Evolutionary conservation across 1,284 basidiomycete genomes (phyloP).

Genomic region (Ustilago nuda): DNA sequence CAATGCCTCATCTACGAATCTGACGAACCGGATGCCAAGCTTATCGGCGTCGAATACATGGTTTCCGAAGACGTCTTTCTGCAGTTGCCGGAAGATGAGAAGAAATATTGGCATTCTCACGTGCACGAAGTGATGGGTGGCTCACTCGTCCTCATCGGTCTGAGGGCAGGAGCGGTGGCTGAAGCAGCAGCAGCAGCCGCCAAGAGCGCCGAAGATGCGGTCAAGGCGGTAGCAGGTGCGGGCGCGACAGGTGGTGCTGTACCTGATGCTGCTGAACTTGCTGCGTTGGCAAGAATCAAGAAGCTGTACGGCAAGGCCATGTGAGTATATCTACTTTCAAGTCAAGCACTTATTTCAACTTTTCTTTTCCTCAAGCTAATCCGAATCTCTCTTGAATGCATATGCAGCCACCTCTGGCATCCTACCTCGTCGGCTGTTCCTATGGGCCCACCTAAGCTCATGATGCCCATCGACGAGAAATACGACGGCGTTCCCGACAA

Average conservation of each 20-base stretch:
- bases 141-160: conserved; percentile 69
- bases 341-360: background rate
- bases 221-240: conserved; percentile 3
- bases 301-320: conserved; percentile 43
- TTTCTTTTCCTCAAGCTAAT: background rate
- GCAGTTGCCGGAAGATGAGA: conserved; percentile 72
- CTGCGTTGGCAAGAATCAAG: conserved; percentile 21
- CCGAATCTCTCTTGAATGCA: background rate
- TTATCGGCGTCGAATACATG: conserved; percentile 75
- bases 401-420: conserved; percentile 28
- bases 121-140: conserved; percentile 73
- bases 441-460: conserved; percentile 41
- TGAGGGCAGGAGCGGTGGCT: conserved; percentile 16
- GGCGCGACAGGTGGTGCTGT: conserved; percentile 33
- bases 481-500: conserved; percentile 18
- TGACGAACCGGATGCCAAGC: conserved; percentile 71
- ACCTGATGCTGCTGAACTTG: conserved; percentile 43
- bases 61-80: conserved; percentile 72
- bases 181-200: conserved; percentile 17
- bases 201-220: conserved; percentile 27
- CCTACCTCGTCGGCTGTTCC: conserved; percentile 20
- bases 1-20: conserved; percentile 72
- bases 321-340: conserved; percentile 16
- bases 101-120: conserved; percentile 74
- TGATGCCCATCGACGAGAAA: conserved; percentile 43